These are phyloP conservation scores for Moniliella sp. DNA, from an alignment of 1,284 basidiomycete species.

Conservation along the genomic window DNA sequence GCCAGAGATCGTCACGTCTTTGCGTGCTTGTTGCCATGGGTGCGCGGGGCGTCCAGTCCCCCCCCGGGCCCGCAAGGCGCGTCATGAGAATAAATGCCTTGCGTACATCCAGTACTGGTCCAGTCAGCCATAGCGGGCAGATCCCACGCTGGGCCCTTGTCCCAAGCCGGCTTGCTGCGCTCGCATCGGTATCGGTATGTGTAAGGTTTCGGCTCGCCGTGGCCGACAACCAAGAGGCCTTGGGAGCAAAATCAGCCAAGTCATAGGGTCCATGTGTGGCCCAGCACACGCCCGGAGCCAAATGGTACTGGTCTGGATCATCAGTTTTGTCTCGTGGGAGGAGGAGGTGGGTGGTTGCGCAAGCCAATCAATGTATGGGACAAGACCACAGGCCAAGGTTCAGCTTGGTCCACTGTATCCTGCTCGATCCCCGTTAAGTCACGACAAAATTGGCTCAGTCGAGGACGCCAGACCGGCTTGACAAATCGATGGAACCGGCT, in stretches of 20 bases:
- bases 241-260: neutral
- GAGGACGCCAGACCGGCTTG: conserved; percentile 61
- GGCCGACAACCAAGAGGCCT: neutral
- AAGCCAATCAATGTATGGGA: too few relatives aligned
- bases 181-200: neutral
- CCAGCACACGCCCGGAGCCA: neutral
- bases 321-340: too few relatives aligned
- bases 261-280: neutral
- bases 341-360: too few relatives aligned
- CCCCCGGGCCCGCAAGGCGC: too few relatives aligned
- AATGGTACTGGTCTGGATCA: too few relatives aligned
- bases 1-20: neutral
- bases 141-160: neutral
- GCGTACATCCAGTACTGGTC: neutral
- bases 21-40: neutral
- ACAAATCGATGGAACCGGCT: conserved; percentile 73
- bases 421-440: conserved; percentile 77
- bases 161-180: neutral
- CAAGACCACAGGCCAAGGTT: too few relatives aligned
- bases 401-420: too few relatives aligned
- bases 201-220: too few relatives aligned
- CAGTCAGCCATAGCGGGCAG: neutral
- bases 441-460: conserved; percentile 60
- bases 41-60: neutral
- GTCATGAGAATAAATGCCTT: too few relatives aligned